phyloP scores from a whole-genome alignment of 805 yeast species.

The Kluyveromyces aestuarii region DNA sequence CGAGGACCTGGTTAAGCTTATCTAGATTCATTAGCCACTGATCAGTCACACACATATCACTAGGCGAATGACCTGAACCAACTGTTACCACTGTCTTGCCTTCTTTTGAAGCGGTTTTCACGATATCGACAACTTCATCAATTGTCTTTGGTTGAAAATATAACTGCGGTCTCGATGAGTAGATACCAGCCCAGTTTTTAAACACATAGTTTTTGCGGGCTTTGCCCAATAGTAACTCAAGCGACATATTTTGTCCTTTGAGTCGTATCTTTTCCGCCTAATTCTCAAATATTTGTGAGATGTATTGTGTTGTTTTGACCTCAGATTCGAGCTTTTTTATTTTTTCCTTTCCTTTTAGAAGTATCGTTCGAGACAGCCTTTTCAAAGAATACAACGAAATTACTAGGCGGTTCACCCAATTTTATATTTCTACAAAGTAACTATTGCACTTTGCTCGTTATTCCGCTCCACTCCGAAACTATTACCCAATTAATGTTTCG shows the following conservation, averaged over 20 bases:
- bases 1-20: conserved; percentile 50
- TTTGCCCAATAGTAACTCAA: neutral
- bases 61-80: conserved; percentile 95
- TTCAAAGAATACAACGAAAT: no score
- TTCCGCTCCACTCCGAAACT: no score
- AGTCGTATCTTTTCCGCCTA: neutral
- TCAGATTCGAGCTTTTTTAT: neutral
- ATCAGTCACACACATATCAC: conserved; percentile 76
- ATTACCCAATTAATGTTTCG: no score
- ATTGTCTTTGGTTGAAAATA: conserved; percentile 68
- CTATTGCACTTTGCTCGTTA: no score
- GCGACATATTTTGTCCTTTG: neutral
- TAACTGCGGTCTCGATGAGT: conserved; percentile 62
- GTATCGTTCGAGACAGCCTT: neutral
- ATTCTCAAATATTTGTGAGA: neutral
- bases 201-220: conserved; percentile 29
- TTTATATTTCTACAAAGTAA: no score
- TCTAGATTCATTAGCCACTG: conserved; percentile 89
- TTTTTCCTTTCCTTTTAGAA: neutral
- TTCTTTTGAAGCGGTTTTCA: conserved; percentile 50
- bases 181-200: conserved; percentile 82
- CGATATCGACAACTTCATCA: conserved; percentile 61
- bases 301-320: neutral
- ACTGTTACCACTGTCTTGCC: conserved; percentile 69
- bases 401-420: no score